Conservation (phyloP, 2,329 filamentous ascomycete species). For the Alternaria hordeiaustralica region DNA sequence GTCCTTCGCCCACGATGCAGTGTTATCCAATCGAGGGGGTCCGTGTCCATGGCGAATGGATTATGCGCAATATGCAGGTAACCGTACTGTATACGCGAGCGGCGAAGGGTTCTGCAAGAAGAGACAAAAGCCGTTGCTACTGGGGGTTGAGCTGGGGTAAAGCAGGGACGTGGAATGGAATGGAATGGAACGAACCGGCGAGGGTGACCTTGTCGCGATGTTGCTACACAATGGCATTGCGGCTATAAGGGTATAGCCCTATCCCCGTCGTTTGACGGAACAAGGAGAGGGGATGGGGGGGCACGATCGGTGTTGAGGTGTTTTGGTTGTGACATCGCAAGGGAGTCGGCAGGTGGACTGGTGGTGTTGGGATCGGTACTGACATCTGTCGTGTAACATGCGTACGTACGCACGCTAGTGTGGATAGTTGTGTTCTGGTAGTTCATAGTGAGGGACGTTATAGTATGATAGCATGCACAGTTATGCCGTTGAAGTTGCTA, state of each 20-base stretch:
- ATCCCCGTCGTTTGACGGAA: background rate
- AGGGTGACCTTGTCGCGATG: background rate
- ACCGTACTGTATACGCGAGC: background rate
- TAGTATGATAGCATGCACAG: background rate
- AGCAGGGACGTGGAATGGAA: background rate
- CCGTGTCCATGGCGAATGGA: background rate
- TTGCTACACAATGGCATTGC: background rate
- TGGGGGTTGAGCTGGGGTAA: background rate
- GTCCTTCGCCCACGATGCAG: background rate
- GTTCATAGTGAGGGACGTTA: background rate
- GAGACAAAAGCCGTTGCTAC: background rate
- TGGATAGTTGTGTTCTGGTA: background rate
- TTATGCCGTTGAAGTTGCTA: background rate
- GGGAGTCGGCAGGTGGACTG: background rate
- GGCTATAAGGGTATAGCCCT: background rate
- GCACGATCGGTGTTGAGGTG: background rate
- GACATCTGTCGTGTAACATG: conserved; percentile 16
- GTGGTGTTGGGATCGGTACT: background rate
- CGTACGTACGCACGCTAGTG: conserved; percentile 10
- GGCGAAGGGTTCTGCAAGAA: background rate
- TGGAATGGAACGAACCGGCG: background rate
- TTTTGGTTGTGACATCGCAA: background rate
- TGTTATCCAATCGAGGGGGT: background rate
- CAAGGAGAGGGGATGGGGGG: background rate
- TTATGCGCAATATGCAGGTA: background rate